Evolutionary conservation across 352 stramenopile genomes (phyloP).

Genomic region (Peronospora tabacina): DNA sequence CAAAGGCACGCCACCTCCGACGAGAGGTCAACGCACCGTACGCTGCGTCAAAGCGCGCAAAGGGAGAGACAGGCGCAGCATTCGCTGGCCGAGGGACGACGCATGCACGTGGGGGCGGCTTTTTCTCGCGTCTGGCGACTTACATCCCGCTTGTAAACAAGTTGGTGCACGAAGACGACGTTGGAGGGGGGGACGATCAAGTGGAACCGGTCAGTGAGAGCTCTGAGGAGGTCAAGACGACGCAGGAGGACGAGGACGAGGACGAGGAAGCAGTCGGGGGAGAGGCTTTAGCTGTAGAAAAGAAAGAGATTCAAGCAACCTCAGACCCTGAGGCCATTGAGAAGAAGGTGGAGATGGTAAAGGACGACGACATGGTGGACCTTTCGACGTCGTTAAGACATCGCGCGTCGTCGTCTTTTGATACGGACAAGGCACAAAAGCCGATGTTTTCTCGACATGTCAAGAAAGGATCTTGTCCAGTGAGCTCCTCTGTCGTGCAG

Average conservation of each 20-base stretch:
- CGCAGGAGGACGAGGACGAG: constrained; percentile 26
- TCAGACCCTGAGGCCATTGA: constrained; percentile 9
- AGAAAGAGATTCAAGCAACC: neutral
- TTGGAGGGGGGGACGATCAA: neutral
- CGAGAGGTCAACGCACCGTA: constrained; percentile 38
- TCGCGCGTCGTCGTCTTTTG: constrained; percentile 14
- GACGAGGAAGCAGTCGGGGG: constrained; percentile 16
- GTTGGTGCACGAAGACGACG: constrained; percentile 30
- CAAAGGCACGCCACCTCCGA: constrained; percentile 26
- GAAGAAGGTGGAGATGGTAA: constrained; percentile 12
- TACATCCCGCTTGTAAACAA: constrained; percentile 61
- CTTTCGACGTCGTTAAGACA: constrained; percentile 8
- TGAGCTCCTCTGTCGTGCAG: constrained; percentile 22
- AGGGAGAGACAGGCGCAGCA: constrained; percentile 14
- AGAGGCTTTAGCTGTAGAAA: constrained; percentile 6
- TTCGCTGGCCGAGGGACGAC: constrained; percentile 11
- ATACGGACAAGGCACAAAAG: constrained; percentile 15
- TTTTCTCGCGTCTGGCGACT: constrained; percentile 57
- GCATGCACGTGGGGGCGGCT: constrained; percentile 11
- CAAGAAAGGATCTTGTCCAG: constrained; percentile 13
- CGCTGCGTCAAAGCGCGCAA: constrained; percentile 9
- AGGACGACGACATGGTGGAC: constrained; percentile 24
- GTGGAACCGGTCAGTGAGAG: constrained; percentile 10
- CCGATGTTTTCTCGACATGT: constrained; percentile 6
- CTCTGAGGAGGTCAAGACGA: constrained; percentile 11